phyloP scores from a whole-genome alignment of 768 basidiomycete genomes.

The Tulasnella sp. region DNA sequence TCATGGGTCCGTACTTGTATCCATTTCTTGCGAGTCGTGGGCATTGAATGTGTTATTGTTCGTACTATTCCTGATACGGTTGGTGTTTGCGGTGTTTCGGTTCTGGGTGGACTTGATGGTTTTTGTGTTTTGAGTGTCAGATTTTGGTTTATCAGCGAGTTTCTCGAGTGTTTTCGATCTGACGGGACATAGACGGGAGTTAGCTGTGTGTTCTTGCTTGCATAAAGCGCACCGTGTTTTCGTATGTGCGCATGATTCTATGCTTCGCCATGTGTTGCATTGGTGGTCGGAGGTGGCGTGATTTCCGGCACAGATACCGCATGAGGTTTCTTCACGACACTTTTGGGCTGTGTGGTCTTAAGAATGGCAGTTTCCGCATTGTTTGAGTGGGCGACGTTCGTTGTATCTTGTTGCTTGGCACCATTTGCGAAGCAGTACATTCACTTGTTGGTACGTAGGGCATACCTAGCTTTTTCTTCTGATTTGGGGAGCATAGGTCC shows the following conservation, averaged over 20 bases:
- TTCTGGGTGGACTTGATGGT: not conserved
- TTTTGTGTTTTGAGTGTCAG: not conserved
- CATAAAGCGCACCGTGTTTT: not conserved
- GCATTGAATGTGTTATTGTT: not conserved
- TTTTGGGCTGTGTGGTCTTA: not conserved
- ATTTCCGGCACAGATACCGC: not conserved
- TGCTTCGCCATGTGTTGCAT: not conserved
- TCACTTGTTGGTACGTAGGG: too few relatives aligned
- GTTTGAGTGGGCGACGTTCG: not conserved
- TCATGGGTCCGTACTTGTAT: not conserved
- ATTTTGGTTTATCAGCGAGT: not conserved
- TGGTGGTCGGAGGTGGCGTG: slow-evolving; percentile 1
- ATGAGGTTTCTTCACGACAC: not conserved
- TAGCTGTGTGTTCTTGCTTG: not conserved
- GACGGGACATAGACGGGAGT: not conserved
- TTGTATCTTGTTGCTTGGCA: too few relatives aligned
- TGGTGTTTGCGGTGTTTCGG: not conserved
- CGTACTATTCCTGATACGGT: not conserved
- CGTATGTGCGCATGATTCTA: not conserved
- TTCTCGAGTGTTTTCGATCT: not conserved
- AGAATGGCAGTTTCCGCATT: not conserved
- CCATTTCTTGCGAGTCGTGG: not conserved
- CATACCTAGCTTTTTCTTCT: too few relatives aligned
- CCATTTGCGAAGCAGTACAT: too few relatives aligned
- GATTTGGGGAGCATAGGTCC: too few relatives aligned